These are phyloP conservation scores for Yamadazyma takamatsuzukensis DNA, from an alignment of 805 yeast species.

Conservation along the genomic window DNA sequence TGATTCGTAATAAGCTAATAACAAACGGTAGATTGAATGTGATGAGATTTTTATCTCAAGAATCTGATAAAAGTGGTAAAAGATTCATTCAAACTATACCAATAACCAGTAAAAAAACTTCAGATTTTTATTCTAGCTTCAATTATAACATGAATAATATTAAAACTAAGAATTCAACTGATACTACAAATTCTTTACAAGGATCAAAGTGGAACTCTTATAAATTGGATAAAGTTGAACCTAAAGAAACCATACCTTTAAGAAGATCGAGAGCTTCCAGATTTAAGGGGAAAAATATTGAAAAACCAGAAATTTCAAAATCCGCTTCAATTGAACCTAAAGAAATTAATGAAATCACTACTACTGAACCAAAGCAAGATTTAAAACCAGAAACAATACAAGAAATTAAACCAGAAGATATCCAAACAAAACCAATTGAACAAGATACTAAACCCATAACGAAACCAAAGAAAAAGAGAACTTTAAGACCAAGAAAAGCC, in stretches of 20 bases:
- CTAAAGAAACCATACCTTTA: slow-evolving; percentile 12
- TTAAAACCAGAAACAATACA: slow-evolving; percentile 1
- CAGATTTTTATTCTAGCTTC: slow-evolving; percentile 20
- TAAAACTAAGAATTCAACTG: slow-evolving; percentile 9
- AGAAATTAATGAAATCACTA: not conserved
- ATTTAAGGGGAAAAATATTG: slow-evolving; percentile 9
- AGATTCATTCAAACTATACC: slow-evolving; percentile 37
- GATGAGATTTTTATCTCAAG: slow-evolving; percentile 6
- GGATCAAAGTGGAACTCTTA: slow-evolving; percentile 23
- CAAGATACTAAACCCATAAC: not conserved
- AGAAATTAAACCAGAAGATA: slow-evolving; percentile 1
- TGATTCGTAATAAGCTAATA: slow-evolving; percentile 8
- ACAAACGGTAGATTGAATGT: slow-evolving; percentile 2
- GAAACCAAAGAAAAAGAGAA: slow-evolving; percentile 47
- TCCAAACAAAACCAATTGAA: not conserved
- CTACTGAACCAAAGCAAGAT: slow-evolving; percentile 1
- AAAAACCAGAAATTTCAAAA: slow-evolving; percentile 6
- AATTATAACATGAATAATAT: slow-evolving; percentile 14
- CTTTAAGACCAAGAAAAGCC: slow-evolving; percentile 83
- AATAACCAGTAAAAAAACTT: slow-evolving; percentile 14
- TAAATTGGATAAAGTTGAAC: slow-evolving; percentile 6
- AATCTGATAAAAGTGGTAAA: slow-evolving; percentile 19
- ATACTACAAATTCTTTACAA: slow-evolving; percentile 11
- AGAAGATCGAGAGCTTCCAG: slow-evolving; percentile 34
- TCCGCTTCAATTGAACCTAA: slow-evolving; percentile 2